These are phyloP conservation scores for Nephelium lappaceum DNA, from an alignment of 345 rosid species.

Conservation along the genomic window DNA sequence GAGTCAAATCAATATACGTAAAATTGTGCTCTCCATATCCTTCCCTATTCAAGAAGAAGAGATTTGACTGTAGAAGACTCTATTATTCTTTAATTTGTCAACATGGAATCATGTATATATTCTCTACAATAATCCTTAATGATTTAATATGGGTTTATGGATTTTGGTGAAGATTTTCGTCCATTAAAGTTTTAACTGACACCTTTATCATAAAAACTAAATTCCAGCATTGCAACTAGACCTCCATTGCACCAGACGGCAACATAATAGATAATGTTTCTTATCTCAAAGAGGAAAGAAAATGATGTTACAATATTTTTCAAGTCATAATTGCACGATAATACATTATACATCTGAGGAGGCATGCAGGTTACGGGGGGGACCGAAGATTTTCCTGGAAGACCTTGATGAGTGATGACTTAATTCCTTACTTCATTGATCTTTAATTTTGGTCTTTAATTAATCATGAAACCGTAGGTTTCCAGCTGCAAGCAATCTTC, in stretches of 20 bases:
- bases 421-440: neutral
- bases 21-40: no score
- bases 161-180: no score
- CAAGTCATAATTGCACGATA: neutral
- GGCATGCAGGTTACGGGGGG: neutral
- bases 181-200: no score
- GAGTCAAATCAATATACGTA: no score
- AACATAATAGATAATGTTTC: neutral
- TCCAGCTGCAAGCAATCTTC: neutral
- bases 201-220: neutral
- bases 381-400: neutral
- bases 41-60: no score
- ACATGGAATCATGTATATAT: no score
- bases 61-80: no score
- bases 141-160: no score
- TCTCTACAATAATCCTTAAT: no score
- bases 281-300: neutral
- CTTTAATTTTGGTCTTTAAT: neutral
- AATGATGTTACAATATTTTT: neutral
- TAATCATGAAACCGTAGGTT: neutral
- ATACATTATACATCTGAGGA: neutral
- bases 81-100: no score
- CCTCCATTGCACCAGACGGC: conserved; percentile 2
- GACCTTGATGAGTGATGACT: neutral
- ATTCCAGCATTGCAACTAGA: neutral